A percentile compares a stretch with the other conserved stretches of the same genome.
Evolutionary conservation across 164 flowering plant species (phyloP).

Genomic region (Pachysandra terminalis): DNA sequence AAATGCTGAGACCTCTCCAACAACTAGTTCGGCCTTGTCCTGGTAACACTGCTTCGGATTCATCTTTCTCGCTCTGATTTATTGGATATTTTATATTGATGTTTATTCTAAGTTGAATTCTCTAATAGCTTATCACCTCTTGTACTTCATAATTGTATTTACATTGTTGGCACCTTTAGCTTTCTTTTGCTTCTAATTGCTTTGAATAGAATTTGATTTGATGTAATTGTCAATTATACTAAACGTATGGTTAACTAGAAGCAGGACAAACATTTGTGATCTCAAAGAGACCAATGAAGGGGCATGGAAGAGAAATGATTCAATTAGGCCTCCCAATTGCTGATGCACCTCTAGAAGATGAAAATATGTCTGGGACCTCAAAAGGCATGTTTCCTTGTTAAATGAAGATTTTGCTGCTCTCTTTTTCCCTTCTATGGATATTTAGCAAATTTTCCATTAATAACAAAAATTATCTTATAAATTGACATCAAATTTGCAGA

Average conservation of each 20-base stretch:
- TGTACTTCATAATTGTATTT: neutral
- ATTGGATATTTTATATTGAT: no score
- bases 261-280: conserved; percentile 71
- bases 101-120: no score
- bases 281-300: conserved; percentile 74
- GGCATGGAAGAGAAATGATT: conserved; percentile 89
- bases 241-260: conserved; percentile 10
- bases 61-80: no score
- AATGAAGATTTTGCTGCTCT: neutral
- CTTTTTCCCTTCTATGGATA: neutral
- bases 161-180: neutral
- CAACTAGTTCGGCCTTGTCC: no score
- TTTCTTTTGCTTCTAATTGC: neutral
- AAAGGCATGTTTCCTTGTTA: conserved; percentile 51
- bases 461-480: neutral
- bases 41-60: no score
- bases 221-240: neutral
- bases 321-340: conserved; percentile 69
- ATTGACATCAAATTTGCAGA: conserved; percentile 39
- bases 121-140: neutral
- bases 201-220: neutral
- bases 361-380: conserved; percentile 33
- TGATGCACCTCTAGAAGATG: conserved; percentile 73
- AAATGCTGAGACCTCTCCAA: no score
- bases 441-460: neutral